phyloP scores from a whole-genome alignment of 1,139 yeast species.

The Pichia sp. region DNA sequence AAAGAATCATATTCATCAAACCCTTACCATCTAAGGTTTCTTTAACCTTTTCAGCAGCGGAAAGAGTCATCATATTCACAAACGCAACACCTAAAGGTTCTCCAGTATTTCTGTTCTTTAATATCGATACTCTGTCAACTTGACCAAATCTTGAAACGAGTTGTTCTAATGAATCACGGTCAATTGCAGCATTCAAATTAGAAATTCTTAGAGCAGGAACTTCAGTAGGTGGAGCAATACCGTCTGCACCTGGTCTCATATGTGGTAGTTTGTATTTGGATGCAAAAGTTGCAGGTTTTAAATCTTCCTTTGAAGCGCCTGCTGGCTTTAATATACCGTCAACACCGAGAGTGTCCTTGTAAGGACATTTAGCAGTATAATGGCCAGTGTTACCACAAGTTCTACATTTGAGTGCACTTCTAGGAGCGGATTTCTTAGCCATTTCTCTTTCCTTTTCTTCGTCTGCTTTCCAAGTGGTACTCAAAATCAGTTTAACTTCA shows the following conservation, averaged over 20 bases:
- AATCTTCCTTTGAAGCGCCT: neutral
- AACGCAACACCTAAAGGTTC: constrained; percentile 97
- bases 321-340: constrained; percentile 23
- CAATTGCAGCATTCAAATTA: constrained; percentile 60
- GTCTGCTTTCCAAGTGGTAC: constrained; percentile 63
- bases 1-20: constrained; percentile 83
- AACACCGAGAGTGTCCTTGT: constrained; percentile 78
- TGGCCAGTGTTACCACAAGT: constrained; percentile 86
- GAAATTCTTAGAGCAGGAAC: constrained; percentile 88
- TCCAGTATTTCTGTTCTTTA: constrained; percentile 89
- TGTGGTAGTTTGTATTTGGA: constrained; percentile 70
- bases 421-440: constrained; percentile 35
- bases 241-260: constrained; percentile 42
- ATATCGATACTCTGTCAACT: constrained; percentile 74
- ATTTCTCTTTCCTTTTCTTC: constrained; percentile 49
- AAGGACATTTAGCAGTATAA: constrained; percentile 93
- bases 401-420: constrained; percentile 58
- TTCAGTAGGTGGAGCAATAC: constrained; percentile 38
- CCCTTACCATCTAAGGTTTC: constrained; percentile 83
- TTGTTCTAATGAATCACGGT: constrained; percentile 58
- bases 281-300: constrained; percentile 26
- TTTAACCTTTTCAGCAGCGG: constrained; percentile 71
- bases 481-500: constrained; percentile 53
- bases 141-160: constrained; percentile 65
- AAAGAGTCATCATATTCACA: constrained; percentile 68